phyloP scores from a whole-genome alignment of 371 early-diverging fungal species.

The Mortierella polycephala region DNA sequence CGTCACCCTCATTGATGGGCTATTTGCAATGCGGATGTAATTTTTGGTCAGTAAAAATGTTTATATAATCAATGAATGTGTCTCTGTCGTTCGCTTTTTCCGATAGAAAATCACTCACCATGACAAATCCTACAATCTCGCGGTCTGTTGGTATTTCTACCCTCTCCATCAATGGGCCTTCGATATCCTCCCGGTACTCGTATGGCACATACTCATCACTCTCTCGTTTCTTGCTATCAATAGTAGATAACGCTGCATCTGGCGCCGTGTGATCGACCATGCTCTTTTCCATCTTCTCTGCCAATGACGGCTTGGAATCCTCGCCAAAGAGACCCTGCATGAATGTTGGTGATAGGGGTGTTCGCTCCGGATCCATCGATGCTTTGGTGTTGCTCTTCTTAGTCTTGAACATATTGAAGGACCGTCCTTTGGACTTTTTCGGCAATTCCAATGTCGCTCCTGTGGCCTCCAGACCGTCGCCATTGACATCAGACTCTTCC shows the following conservation, averaged over 20 bases:
- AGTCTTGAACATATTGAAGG: slow-evolving; percentile 42
- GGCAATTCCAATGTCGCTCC: neutral
- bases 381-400: slow-evolving; percentile 31
- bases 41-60: neutral
- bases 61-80: neutral
- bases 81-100: too few species aligned
- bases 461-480: neutral
- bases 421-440: slow-evolving; percentile 22
- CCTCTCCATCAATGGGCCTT: slow-evolving; percentile 50
- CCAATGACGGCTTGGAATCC: slow-evolving; percentile 15
- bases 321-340: neutral
- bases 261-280: slow-evolving; percentile 12
- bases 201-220: slow-evolving; percentile 46
- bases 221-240: slow-evolving; percentile 21
- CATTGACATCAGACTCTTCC: neutral
- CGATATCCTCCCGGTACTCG: slow-evolving; percentile 51
- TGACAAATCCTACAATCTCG: slow-evolving; percentile 40
- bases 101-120: slow-evolving; percentile 25
- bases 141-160: slow-evolving; percentile 34
- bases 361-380: slow-evolving; percentile 1
- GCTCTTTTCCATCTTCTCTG: slow-evolving; percentile 26
- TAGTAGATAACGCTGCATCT: slow-evolving; percentile 1
- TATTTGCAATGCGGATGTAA: slow-evolving; percentile 1
- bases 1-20: slow-evolving; percentile 26
- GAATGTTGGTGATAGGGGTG: slow-evolving; percentile 23